A percentile compares a stretch with the other conserved stretches of the same genome.
phyloP scores from a whole-genome alignment of 2,329 filamentous ascomycete species.

The Cordyceps fumosorosea region DNA sequence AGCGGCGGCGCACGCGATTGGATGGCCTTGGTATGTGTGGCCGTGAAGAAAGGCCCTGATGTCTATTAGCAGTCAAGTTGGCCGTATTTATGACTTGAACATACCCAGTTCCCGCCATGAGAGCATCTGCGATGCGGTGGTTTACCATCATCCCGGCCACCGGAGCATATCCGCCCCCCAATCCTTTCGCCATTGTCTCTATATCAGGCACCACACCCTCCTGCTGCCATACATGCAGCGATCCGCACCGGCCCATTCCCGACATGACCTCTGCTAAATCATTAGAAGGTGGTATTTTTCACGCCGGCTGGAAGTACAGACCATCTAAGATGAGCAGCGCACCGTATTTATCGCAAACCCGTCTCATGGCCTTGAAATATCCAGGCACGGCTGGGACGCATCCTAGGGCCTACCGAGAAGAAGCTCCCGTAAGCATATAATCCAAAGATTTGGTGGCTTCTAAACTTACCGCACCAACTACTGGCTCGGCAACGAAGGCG shows the following conservation, averaged over 20 bases:
- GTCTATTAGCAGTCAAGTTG: conserved; percentile 8
- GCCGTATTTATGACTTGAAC: not conserved
- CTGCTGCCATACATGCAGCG: conserved; percentile 56
- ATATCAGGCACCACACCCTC: conserved; percentile 56
- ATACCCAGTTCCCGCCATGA: conserved; percentile 28
- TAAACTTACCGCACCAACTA: conserved; percentile 51
- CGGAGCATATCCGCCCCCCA: conserved; percentile 57
- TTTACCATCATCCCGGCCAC: conserved; percentile 55
- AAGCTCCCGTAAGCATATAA: not conserved
- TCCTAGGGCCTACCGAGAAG: conserved; percentile 39
- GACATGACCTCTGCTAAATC: conserved; percentile 59
- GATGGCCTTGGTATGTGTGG: conserved; percentile 24
- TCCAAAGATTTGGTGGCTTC: not conserved
- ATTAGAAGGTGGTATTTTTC: not conserved
- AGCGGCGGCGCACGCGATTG: conserved; percentile 21
- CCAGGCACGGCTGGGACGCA: conserved; percentile 60
- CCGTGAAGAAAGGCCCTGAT: conserved; percentile 18
- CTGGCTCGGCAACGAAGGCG: conserved; percentile 65
- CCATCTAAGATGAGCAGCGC: conserved; percentile 65
- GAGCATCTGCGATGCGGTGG: conserved; percentile 40
- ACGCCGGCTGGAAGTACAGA: not conserved
- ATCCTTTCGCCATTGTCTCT: conserved; percentile 59
- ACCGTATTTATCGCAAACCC: conserved; percentile 63
- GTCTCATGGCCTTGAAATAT: conserved; percentile 63
- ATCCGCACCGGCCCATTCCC: conserved; percentile 54